These are phyloP conservation scores for Aspergillus bridgeri DNA, from an alignment of 495 filamentous ascomycete genomes.

Conservation along the genomic window DNA sequence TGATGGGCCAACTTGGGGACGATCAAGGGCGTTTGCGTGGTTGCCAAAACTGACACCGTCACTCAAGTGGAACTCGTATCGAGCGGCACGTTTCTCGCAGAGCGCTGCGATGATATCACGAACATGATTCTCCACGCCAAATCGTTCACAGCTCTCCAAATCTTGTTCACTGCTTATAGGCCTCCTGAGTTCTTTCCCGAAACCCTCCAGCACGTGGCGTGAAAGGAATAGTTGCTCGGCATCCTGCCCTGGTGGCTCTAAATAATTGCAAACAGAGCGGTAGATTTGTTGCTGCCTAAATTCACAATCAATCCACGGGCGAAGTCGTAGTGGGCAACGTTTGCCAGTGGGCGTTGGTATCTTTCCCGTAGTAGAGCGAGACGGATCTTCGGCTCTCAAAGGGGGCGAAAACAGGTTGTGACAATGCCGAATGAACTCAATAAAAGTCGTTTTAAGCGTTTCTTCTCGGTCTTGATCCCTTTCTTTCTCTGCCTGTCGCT, in stretches of 20 bases:
- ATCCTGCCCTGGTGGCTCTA: slow-evolving; percentile 16
- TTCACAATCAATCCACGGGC: slow-evolving; percentile 28
- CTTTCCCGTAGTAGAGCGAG: slow-evolving; percentile 30
- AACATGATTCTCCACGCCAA: slow-evolving; percentile 30
- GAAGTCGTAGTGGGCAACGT: slow-evolving; percentile 26
- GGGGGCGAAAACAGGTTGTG: slow-evolving; percentile 30
- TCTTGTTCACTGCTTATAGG: slow-evolving; percentile 31
- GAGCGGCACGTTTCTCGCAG: slow-evolving; percentile 28
- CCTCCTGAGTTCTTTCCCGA: slow-evolving; percentile 10
- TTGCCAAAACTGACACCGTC: slow-evolving; percentile 29
- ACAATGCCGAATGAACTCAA: slow-evolving; percentile 32
- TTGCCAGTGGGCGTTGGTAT: slow-evolving; percentile 30
- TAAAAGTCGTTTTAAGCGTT: slow-evolving; percentile 28
- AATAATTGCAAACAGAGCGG: slow-evolving; percentile 18
- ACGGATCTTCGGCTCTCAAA: slow-evolving; percentile 20
- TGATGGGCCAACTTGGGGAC: not conserved
- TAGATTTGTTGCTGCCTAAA: slow-evolving; percentile 28
- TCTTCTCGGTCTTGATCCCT: slow-evolving; percentile 2
- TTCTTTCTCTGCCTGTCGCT: not conserved
- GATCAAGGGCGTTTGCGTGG: slow-evolving; percentile 29
- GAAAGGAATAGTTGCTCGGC: too few species aligned
- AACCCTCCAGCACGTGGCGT: slow-evolving; percentile 13
- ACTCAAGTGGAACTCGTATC: slow-evolving; percentile 22
- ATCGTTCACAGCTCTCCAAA: slow-evolving; percentile 30
- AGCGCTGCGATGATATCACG: slow-evolving; percentile 26